Evolutionary conservation across 2,329 filamentous ascomycete genomes (phyloP), one percentile per base, ranked within the genome.

Genomic region (Scopulariopsis brevicaulis): DNA sequence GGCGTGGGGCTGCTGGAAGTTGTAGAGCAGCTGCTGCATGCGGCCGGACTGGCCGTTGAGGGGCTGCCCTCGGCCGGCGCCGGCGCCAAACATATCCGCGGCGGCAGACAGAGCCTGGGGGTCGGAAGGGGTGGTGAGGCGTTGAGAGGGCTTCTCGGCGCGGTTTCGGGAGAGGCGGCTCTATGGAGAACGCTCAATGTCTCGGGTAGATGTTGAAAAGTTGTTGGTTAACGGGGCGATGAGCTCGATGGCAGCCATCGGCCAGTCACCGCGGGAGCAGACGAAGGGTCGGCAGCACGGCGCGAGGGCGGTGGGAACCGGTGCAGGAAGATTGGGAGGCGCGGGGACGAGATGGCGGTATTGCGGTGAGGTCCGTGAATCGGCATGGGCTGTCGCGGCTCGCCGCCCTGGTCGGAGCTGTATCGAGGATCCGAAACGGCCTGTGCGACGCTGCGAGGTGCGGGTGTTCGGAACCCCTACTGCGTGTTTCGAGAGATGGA

Each of bases 21-120:
- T 85, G 73, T 89, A 89, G 67, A 86, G 79, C 75, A 90, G 77
- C 62, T 80, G 82, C 56, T 60, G 58, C 40, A 60, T 56, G 46
- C 58, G 59, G 57, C 50, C 43, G 51, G 55, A 57, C 55, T 57
- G 55, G 46, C 55, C 55, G 46, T 50, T 57, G 55, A 57, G 55
- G 40, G 55, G 55, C 50, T 57, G 55, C 48, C 55, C 55, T 51
- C 55, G 58, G 59, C 54, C 59, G 57, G 56, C 57, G 52, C 50
- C 43, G 43, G 55, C 55, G 55, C 55, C 55, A 57, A 57, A 57
- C 55, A 57, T 57, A 48, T 57, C 55, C 46, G 52, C 55, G 40
- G 48, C 32, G 25, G 55, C 55, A 32, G 35, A 20, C 46, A 40
- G 50, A 52, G 46, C 46, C 46, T 50, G 46, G n/a, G 37, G 46